Evolutionary conservation across 75 land plant genomes (phyloP).

Genomic region (Selaginella moellendorffii): DNA sequence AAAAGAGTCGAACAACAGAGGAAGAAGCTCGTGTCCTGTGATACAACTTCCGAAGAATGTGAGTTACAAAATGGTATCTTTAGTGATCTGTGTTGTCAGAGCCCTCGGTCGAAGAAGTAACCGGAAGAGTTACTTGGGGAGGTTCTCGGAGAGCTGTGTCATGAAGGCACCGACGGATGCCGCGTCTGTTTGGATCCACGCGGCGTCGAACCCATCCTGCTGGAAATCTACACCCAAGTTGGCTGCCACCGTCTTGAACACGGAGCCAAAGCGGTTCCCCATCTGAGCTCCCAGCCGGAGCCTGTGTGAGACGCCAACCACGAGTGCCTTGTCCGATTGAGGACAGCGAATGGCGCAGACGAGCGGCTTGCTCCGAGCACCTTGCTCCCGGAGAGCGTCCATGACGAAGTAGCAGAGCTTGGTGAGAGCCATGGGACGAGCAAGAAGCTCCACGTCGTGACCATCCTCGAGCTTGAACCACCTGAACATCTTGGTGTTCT

Average conservation of each 20-base stretch:
- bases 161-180: constrained; percentile 63
- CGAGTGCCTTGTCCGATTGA: constrained; percentile 37
- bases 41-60: no score
- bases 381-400: constrained; percentile 85
- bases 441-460: constrained; percentile 48
- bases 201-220: constrained; percentile 83
- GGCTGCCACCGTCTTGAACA: constrained; percentile 61
- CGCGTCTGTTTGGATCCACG: constrained; percentile 68
- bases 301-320: constrained; percentile 78
- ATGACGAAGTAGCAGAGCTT: constrained; percentile 81
- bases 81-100: no score
- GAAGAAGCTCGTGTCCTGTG: no score
- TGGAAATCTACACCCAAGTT: constrained; percentile 54
- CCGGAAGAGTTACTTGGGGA: no score
- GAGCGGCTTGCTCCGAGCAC: constrained; percentile 75
- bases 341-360: constrained; percentile 60
- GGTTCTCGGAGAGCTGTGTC: constrained; percentile 14
- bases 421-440: constrained; percentile 71
- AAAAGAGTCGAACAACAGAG: no score
- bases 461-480: constrained; percentile 80
- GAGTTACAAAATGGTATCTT: no score
- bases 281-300: constrained; percentile 70
- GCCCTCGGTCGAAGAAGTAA: no score
- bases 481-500: constrained; percentile 57
- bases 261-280: constrained; percentile 81